Conservation (phyloP, 345 rosid genomes). For the Chamaenerion angustifolium region DNA sequence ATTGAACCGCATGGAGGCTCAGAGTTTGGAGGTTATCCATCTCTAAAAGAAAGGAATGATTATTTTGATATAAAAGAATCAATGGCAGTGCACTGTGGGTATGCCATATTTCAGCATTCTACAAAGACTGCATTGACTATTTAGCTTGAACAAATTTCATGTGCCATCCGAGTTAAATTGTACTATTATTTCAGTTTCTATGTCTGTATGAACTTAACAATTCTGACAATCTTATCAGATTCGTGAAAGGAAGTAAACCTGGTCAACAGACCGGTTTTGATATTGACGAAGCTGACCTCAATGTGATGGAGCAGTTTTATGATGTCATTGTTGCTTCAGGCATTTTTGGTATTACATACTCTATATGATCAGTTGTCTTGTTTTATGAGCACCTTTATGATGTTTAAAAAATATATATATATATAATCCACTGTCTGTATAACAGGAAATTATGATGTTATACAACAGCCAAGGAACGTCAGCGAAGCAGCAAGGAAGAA, state of each 20-base stretch:
- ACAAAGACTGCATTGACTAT: neutral
- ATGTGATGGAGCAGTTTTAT: constrained; percentile 75
- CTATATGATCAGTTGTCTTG: neutral
- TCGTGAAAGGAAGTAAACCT: constrained; percentile 75
- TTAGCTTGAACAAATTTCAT: neutral
- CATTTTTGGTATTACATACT: constrained; percentile 58
- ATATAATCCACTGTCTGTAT: too few species aligned
- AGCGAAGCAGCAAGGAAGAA: constrained; percentile 64
- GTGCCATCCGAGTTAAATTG: neutral
- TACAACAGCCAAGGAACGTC: constrained; percentile 76
- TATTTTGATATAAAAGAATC: constrained; percentile 73
- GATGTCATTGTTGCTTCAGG: constrained; percentile 95
- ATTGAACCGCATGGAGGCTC: constrained; percentile 87
- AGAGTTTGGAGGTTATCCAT: constrained; percentile 93
- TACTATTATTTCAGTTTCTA: neutral
- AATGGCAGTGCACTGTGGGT: constrained; percentile 92
- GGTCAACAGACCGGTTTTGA: constrained; percentile 77
- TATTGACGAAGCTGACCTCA: constrained; percentile 68
- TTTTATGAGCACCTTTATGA: too few species aligned
- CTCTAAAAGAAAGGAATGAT: constrained; percentile 62
- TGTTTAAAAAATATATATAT: too few species aligned
- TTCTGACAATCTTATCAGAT: constrained; percentile 24
- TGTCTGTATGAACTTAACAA: neutral
- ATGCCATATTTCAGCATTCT: constrained; percentile 14
- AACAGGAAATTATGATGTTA: constrained; percentile 83